A percentile compares a stretch with the other conserved stretches of the same genome.
Conservation (phyloP, 768 basidiomycete genomes). For the Roridomyces roridus region DNA sequence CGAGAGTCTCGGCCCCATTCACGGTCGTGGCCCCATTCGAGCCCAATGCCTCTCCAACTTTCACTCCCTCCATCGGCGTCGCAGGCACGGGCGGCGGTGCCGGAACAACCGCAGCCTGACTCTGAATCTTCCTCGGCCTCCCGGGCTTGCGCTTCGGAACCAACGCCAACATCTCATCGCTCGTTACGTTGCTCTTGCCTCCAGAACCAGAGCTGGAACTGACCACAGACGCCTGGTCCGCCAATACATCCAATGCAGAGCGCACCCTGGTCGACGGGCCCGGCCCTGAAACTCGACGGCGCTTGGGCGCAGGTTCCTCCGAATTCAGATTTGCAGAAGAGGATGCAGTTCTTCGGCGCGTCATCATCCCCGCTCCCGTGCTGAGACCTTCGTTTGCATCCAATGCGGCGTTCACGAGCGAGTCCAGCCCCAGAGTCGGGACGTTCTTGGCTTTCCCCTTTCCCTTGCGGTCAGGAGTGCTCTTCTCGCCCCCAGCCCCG, state of each 20-base stretch:
- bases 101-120: too few relatives aligned
- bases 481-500: too few relatives aligned
- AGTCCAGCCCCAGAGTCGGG: too few relatives aligned
- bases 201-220: neutral
- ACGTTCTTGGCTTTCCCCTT: too few relatives aligned
- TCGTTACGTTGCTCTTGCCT: neutral
- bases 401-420: too few relatives aligned
- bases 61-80: too few relatives aligned
- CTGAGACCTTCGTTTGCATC: too few relatives aligned
- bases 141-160: constrained; percentile 10
- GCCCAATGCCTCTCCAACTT: too few relatives aligned
- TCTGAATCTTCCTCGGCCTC: constrained; percentile 11
- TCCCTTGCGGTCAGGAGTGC: too few relatives aligned
- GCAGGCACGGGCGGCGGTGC: too few relatives aligned
- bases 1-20: too few relatives aligned
- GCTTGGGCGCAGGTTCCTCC: constrained; percentile 9
- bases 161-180: neutral
- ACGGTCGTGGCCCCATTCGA: too few relatives aligned
- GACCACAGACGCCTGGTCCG: constrained; percentile 15
- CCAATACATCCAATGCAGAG: constrained; percentile 16
- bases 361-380: constrained; percentile 12
- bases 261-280: neutral
- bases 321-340: neutral
- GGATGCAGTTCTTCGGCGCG: constrained; percentile 8
- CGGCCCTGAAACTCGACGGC: constrained; percentile 10